Percentiles rank a stretch among this genome's conserved stretches.
phyloP scores from a whole-genome alignment of 257 asterid species.

The Solanum ossicruentum region DNA sequence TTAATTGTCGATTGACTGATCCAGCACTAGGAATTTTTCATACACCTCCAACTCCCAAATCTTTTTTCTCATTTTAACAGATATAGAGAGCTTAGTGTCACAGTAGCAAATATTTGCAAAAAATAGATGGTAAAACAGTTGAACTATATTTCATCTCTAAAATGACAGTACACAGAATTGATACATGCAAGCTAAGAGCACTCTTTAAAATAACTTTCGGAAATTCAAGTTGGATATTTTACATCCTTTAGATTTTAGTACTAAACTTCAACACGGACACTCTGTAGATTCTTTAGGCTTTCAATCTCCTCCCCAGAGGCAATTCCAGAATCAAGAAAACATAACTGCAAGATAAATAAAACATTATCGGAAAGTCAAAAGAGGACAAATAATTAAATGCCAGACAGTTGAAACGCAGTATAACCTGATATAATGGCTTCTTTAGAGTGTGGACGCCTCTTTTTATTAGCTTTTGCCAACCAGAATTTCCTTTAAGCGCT shows the following conservation, averaged over 20 bases:
- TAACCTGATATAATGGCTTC: conserved; percentile 72
- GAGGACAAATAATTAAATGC: background rate
- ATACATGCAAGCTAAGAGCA: background rate
- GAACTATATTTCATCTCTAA: background rate
- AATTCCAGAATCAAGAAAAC: conserved; percentile 69
- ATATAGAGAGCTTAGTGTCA: background rate
- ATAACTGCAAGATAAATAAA: conserved; percentile 36
- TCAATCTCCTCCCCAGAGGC: conserved; percentile 61
- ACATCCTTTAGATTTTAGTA: background rate
- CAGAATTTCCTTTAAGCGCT: conserved; percentile 25
- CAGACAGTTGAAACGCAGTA: background rate
- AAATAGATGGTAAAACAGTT: background rate
- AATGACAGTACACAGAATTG: background rate
- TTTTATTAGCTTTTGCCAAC: conserved; percentile 79
- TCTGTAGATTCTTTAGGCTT: conserved; percentile 46
- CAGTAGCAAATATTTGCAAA: background rate
- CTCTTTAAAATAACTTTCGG: background rate
- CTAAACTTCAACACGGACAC: conserved; percentile 47
- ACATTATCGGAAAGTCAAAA: background rate
- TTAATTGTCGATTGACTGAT: background rate
- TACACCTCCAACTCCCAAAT: background rate
- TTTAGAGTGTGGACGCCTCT: conserved; percentile 77
- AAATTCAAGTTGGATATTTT: background rate
- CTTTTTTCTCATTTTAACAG: background rate
- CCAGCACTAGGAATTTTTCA: background rate